Evolutionary conservation across 2,329 filamentous ascomycete species (phyloP).

Genomic region (Blastomyces percursus): DNA sequence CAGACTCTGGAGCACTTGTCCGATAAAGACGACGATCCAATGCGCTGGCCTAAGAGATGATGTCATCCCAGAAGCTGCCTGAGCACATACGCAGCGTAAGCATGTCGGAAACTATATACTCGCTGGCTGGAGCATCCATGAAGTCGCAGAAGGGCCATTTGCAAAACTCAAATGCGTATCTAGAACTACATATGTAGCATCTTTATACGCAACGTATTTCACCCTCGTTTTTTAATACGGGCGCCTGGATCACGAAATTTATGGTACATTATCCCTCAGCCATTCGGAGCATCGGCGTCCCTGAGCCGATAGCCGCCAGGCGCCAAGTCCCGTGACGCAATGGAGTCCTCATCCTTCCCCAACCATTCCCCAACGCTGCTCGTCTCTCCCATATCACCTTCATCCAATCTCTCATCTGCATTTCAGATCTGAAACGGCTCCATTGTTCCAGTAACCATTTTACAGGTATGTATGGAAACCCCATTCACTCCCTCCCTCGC

Average conservation of each 20-base stretch:
- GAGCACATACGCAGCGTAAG: not conserved
- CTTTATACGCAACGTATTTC: no score
- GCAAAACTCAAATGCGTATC: not conserved
- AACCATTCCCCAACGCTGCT: not conserved
- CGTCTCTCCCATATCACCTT: not conserved
- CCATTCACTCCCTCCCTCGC: not conserved
- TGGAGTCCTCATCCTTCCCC: not conserved
- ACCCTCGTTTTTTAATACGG: no score
- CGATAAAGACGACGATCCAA: conserved; percentile 20
- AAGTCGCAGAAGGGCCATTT: not conserved
- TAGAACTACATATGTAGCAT: no score
- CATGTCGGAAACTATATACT: not conserved
- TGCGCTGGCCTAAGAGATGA: not conserved
- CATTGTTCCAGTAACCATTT: not conserved
- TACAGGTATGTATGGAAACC: not conserved
- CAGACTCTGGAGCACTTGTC: conserved; percentile 22
- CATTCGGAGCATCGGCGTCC: not conserved
- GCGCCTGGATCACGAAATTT: no score
- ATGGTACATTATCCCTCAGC: not conserved
- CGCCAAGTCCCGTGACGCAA: conserved; percentile 11
- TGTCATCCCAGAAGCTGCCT: not conserved
- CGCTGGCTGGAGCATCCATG: not conserved
- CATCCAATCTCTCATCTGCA: not conserved
- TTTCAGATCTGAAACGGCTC: not conserved
- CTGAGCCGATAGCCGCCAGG: not conserved